A percentile compares a stretch with the other conserved stretches of the same genome.
Conservation (phyloP, 2,329 filamentous ascomycete genomes). For the Pseudogymnoascus sp. region DNA sequence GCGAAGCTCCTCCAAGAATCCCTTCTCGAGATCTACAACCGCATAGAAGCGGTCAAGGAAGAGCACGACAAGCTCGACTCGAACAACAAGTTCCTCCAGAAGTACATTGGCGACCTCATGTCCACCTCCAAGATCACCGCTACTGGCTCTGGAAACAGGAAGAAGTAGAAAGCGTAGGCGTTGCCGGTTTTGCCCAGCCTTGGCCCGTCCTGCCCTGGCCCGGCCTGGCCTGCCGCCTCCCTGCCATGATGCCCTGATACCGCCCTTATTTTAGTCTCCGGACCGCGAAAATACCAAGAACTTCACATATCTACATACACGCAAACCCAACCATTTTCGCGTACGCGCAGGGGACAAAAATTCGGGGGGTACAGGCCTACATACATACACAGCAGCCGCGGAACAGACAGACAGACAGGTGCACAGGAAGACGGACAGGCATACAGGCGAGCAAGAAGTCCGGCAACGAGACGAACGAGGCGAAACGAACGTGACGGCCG, state of each 20-base stretch:
- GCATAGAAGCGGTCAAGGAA: constrained; percentile 86
- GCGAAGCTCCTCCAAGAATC: constrained; percentile 84
- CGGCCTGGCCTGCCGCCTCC: neutral
- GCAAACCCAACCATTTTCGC: neutral
- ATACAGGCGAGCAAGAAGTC: neutral
- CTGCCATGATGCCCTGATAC: constrained; percentile 1
- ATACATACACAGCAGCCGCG: constrained; percentile 4
- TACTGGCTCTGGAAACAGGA: constrained; percentile 19
- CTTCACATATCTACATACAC: neutral
- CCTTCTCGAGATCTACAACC: constrained; percentile 79
- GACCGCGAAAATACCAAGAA: neutral
- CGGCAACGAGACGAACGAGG: constrained; percentile 1
- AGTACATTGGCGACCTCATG: constrained; percentile 96
- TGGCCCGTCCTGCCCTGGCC: neutral
- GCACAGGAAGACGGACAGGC: neutral
- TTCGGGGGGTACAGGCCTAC: neutral
- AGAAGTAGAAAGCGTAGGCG: constrained; percentile 10
- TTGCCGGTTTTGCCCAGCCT: neutral
- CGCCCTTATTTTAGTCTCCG: neutral
- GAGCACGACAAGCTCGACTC: constrained; percentile 95
- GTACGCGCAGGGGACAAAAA: neutral
- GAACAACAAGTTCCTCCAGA: constrained; percentile 95
- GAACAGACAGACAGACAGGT: constrained; percentile 7
- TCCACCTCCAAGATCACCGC: constrained; percentile 69
- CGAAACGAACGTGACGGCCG: neutral